These are phyloP conservation scores for Aspergillus uvarum DNA, from an alignment of 2,329 filamentous ascomycete genomes.

Conservation along the genomic window DNA sequence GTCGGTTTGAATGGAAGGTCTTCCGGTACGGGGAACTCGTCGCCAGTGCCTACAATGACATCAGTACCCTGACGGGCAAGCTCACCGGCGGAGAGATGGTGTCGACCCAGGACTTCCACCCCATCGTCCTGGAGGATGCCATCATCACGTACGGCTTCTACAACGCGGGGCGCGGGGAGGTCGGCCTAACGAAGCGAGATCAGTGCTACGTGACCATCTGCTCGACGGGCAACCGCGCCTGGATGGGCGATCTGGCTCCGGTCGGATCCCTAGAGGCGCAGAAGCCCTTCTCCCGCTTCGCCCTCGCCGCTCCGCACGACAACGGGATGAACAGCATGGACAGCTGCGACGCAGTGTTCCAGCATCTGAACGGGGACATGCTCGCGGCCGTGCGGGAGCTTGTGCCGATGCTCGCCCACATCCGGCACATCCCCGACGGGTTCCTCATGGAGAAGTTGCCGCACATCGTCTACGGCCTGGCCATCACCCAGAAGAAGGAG, in stretches of 20 bases:
- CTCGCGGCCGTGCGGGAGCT: neutral
- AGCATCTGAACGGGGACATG: slow-evolving; percentile 4
- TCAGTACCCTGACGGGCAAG: neutral
- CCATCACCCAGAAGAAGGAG: slow-evolving; percentile 7
- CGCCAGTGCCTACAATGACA: slow-evolving; percentile 1
- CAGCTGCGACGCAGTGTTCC: slow-evolving; percentile 2
- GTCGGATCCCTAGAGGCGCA: neutral
- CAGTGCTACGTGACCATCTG: slow-evolving; percentile 7
- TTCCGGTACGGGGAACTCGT: slow-evolving; percentile 3
- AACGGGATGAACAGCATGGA: slow-evolving; percentile 7
- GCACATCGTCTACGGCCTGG: slow-evolving; percentile 6
- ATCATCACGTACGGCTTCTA: slow-evolving; percentile 10
- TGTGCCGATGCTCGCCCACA: neutral
- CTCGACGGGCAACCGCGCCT: neutral
- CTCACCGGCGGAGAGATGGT: slow-evolving; percentile 1
- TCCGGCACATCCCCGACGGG: slow-evolving; percentile 1
- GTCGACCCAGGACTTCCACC: slow-evolving; percentile 5
- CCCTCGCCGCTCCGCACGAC: slow-evolving; percentile 5
- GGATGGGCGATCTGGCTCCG: slow-evolving; percentile 2
- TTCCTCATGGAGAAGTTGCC: slow-evolving; percentile 7
- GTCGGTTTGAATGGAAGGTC: slow-evolving; percentile 3
- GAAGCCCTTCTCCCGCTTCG: slow-evolving; percentile 5
- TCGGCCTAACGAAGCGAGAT: slow-evolving; percentile 4
- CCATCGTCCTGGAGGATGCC: slow-evolving; percentile 2
- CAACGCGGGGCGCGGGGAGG: slow-evolving; percentile 1